Percentiles rank a stretch among this genome's conserved stretches.
Evolutionary conservation across 345 rosid species (phyloP).

Genomic region (Arabis hirsuta): DNA sequence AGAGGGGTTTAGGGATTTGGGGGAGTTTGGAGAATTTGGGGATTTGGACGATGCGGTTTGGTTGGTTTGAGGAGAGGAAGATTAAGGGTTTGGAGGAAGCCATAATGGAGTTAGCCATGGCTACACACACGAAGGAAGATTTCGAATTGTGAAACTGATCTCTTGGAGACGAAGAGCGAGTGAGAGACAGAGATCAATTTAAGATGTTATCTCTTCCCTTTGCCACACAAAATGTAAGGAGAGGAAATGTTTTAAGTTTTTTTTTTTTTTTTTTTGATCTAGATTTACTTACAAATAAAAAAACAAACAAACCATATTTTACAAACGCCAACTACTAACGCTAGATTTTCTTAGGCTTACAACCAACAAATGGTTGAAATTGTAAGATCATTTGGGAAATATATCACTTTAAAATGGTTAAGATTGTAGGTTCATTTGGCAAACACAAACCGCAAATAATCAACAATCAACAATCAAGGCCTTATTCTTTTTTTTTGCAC

Average conservation of each 20-base stretch:
- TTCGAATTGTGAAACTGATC: slow-evolving; percentile 32
- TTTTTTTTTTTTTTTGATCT: neutral
- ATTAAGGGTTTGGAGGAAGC: slow-evolving; percentile 63
- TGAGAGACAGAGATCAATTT: neutral
- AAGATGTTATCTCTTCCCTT: slow-evolving; percentile 54
- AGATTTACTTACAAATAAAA: neutral
- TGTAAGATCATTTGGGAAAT: neutral
- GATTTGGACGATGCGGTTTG: slow-evolving; percentile 44
- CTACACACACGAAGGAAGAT: slow-evolving; percentile 16
- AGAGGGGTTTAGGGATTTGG: slow-evolving; percentile 43
- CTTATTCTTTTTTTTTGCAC: slow-evolving; percentile 9
- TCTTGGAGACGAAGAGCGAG: slow-evolving; percentile 30
- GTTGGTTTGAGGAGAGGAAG: slow-evolving; percentile 45
- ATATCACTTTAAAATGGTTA: neutral
- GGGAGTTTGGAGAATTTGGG: slow-evolving; percentile 45
- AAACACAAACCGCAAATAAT: neutral
- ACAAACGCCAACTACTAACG: neutral
- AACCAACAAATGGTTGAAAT: neutral
- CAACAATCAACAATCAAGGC: slow-evolving; percentile 8
- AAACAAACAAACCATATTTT: neutral
- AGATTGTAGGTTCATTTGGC: neutral
- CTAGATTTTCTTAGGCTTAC: neutral
- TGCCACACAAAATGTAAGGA: slow-evolving; percentile 61
- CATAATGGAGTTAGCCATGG: slow-evolving; percentile 85
- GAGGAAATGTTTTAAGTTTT: too few species aligned